Percentiles rank a stretch among this genome's conserved stretches.
These are phyloP conservation scores for Rubia tinctorum DNA, from an alignment of 305 asterid species.

Conservation along the genomic window DNA sequence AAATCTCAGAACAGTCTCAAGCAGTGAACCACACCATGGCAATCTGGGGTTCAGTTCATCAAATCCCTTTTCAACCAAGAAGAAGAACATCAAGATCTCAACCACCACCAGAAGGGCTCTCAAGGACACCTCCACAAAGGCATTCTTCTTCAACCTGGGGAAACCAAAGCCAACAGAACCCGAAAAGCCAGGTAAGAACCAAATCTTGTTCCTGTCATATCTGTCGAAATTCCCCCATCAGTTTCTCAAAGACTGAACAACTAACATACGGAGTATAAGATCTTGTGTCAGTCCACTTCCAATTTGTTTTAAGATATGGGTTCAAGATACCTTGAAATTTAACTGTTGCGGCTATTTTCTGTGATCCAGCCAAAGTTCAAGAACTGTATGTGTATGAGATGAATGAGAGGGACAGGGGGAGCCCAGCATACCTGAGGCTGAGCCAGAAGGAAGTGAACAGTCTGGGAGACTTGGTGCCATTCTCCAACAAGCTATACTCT, in stretches of 20 bases:
- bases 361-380: slow-evolving; percentile 44
- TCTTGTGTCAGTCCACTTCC: too few relatives aligned
- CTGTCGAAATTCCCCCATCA: background rate
- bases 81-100: slow-evolving; percentile 26
- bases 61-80: slow-evolving; percentile 20
- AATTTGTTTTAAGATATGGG: too few relatives aligned
- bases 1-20: background rate
- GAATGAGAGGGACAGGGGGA: slow-evolving; percentile 53
- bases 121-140: slow-evolving; percentile 24
- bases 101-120: slow-evolving; percentile 19
- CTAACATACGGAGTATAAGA: too few relatives aligned
- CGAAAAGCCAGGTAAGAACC: slow-evolving; percentile 27
- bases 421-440: slow-evolving; percentile 52
- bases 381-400: slow-evolving; percentile 58
- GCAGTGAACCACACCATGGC: slow-evolving; percentile 1
- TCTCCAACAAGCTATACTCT: slow-evolving; percentile 66
- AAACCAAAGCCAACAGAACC: slow-evolving; percentile 33
- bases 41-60: slow-evolving; percentile 21
- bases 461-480: slow-evolving; percentile 65
- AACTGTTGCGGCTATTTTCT: background rate
- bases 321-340: background rate
- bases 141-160: slow-evolving; percentile 36
- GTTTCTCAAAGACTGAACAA: too few relatives aligned
- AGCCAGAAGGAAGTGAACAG: slow-evolving; percentile 47
- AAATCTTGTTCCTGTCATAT: background rate